Evolutionary conservation across 164 flowering plant genomes (phyloP), one percentile per base, ranked within the genome.

Genomic region (Taxillus chinensis): DNA sequence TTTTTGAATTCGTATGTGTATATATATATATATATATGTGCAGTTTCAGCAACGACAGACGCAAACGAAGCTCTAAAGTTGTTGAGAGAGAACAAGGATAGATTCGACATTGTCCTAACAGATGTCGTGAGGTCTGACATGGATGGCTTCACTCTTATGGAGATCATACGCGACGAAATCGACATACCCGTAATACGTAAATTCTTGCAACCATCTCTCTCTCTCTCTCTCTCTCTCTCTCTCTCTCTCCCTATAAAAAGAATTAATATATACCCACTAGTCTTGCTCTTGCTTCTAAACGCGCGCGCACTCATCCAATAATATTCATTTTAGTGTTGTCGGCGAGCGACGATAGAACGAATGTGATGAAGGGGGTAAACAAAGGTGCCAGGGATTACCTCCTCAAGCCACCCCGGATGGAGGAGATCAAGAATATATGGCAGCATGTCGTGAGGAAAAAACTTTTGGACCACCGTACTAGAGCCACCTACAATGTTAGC

Each of bases 151-250:
- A 64, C 59, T 54, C 77, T 82, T 9, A 65, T 82, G 52, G 72
- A 78, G 53, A 61, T 60, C n/a, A 70, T 82, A 13, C 72, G 76
- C 6, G 70, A 78, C 9, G 80, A 79, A 62, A 79, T 78, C 77
- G 83, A 80, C 64, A 41, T 78, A 4, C 83, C 83, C 7, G 83
- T 82, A 13, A 80, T 82, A 46, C 76, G 86, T 82, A 73, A 59
- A 76, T 39, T 3, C n/a, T n/a, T n/a, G n/a, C n/a, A n/a, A n/a
- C n/a, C n/a, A n/a, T n/a, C n/a, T n/a, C n/a, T n/a, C n/a, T n/a
- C n/a, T n/a, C n/a, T n/a, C n/a, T n/a, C n/a, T n/a, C n/a, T n/a
- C n/a, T n/a, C n/a, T n/a, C n/a, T n/a, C n/a, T n/a, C n/a, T n/a
- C n/a, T n/a, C n/a, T n/a, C n/a, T n/a, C n/a, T n/a, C n/a, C n/a